Evolutionary conservation across 768 basidiomycete species (phyloP).

Genomic region (Brasilioporus rufonigricans): DNA sequence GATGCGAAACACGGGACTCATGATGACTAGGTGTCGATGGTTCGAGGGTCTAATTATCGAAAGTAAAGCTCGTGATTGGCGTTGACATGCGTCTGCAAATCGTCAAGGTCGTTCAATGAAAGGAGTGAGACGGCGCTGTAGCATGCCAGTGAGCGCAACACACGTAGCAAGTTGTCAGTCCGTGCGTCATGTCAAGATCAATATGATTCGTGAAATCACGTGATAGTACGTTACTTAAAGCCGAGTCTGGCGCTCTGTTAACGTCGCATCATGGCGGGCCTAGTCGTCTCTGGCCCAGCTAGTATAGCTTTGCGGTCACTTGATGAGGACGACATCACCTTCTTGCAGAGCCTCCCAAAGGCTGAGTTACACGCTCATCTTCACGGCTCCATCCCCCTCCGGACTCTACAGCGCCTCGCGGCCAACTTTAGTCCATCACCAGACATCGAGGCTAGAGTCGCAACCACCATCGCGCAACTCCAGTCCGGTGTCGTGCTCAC

Average conservation of each 20-base stretch:
- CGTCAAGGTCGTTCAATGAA: not conserved
- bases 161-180: too few relatives aligned
- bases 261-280: not conserved
- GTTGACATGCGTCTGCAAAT: too few relatives aligned
- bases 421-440: slow-evolving; percentile 31
- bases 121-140: not conserved
- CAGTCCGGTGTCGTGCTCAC: slow-evolving; percentile 42
- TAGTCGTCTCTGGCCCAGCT: slow-evolving; percentile 30
- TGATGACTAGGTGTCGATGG: slow-evolving; percentile 10
- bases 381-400: slow-evolving; percentile 78
- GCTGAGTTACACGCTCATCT: slow-evolving; percentile 86
- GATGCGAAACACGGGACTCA: slow-evolving; percentile 62
- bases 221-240: not conserved
- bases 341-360: slow-evolving; percentile 67
- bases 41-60: not conserved
- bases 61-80: too few relatives aligned
- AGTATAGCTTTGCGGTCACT: slow-evolving; percentile 55
- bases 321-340: slow-evolving; percentile 46
- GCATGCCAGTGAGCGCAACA: not conserved
- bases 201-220: slow-evolving; percentile 10
- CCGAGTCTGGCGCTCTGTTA: too few relatives aligned
- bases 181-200: too few relatives aligned
- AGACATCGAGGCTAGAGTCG: slow-evolving; percentile 36
- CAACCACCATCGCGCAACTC: slow-evolving; percentile 42
- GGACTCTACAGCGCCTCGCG: slow-evolving; percentile 61